phyloP scores from a whole-genome alignment of 2,329 filamentous ascomycete species.

The Diaporthe sp. region DNA sequence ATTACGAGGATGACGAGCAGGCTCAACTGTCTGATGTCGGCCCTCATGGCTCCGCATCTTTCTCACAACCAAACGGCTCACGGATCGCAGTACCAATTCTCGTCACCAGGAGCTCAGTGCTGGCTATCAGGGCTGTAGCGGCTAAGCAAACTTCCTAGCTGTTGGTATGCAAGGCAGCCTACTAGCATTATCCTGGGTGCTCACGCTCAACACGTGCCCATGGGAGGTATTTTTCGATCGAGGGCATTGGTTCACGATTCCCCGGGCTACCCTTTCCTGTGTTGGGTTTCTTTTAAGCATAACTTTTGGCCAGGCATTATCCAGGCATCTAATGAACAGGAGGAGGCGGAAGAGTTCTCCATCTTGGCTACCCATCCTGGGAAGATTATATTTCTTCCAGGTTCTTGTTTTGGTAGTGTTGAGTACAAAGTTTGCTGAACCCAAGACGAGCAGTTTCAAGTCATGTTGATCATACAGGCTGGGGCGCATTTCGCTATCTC shows the following conservation, averaged over 20 bases:
- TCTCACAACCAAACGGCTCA: background rate
- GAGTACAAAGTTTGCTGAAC: background rate
- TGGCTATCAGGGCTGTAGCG: background rate
- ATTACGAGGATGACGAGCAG: background rate
- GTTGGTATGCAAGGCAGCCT: background rate
- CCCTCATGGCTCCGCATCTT: background rate
- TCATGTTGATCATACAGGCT: background rate
- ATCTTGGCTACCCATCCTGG: no score
- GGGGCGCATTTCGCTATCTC: background rate
- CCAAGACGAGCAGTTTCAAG: background rate
- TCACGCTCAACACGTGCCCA: background rate
- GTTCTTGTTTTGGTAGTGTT: background rate
- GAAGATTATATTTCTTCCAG: background rate
- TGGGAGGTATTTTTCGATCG: background rate
- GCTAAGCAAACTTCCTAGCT: background rate
- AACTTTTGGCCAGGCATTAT: background rate
- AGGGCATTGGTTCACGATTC: background rate
- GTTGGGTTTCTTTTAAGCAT: background rate
- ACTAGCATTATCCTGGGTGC: background rate
- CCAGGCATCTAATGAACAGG: background rate
- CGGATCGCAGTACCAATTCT: background rate
- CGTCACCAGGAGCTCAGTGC: background rate
- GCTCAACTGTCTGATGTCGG: background rate
- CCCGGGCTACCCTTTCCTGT: background rate
- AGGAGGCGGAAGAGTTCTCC: no score